Percentiles rank a stretch among this genome's conserved stretches.
Conservation (phyloP, 768 basidiomycete species). For the Lactarius evosmus region DNA sequence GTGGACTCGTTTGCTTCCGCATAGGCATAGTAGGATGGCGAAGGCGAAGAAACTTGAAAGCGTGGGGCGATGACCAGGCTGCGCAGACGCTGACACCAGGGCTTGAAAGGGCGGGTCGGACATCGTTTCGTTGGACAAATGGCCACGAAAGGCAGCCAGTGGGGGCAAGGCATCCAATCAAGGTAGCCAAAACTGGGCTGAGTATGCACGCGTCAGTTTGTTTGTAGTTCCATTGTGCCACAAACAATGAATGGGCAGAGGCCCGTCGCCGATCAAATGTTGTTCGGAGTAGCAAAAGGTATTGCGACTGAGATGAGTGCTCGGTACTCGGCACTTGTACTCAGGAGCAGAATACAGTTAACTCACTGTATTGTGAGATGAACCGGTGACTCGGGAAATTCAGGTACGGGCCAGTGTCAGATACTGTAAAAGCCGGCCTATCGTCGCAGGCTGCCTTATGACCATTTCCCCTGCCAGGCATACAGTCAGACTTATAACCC, state of each 20-base stretch:
- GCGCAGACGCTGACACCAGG: not conserved
- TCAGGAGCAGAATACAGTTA: not conserved
- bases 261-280: not conserved
- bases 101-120: not conserved
- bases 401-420: not conserved
- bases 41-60: not conserved
- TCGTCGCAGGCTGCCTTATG: not conserved
- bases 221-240: not conserved
- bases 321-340: too few species aligned
- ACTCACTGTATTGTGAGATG: too few species aligned
- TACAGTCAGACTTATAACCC: too few species aligned
- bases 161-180: not conserved
- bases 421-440: not conserved
- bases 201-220: not conserved
- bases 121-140: not conserved
- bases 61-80: not conserved
- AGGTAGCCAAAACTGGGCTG: not conserved
- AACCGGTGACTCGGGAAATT: not conserved
- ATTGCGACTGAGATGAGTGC: not conserved
- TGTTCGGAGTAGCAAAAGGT: not conserved
- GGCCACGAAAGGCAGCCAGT: not conserved
- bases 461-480: not conserved
- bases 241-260: not conserved
- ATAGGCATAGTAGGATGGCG: not conserved
- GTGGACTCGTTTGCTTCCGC: not conserved